Percentiles rank a stretch among this genome's conserved stretches.
phyloP scores from a whole-genome alignment of 208 protist genomes.

The Crithidia thermophila region DNA sequence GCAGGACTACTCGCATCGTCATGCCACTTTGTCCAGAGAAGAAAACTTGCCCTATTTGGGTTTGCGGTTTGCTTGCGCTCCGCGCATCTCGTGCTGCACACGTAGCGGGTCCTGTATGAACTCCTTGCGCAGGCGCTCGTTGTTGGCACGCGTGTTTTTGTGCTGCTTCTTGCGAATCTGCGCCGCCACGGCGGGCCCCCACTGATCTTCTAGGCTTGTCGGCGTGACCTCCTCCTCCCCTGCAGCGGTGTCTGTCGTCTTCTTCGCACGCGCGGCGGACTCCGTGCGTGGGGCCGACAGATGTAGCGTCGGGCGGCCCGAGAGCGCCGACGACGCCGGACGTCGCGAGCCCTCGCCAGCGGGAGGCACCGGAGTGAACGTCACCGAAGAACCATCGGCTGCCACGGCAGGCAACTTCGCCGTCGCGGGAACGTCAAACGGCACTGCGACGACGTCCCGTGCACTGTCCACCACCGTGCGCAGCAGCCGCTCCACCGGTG shows the following conservation, averaged over 20 bases:
- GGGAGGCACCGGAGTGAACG: conserved; percentile 4
- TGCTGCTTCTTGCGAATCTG: conserved; percentile 76
- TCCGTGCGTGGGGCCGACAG: conserved; percentile 2
- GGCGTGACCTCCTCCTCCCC: no score
- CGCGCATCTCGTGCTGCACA: conserved; percentile 48
- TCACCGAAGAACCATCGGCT: neutral
- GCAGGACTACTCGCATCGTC: no score
- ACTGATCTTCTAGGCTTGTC: conserved; percentile 36
- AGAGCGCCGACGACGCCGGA: no score
- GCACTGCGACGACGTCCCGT: conserved; percentile 13
- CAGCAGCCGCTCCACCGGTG: conserved; percentile 37
- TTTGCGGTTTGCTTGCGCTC: neutral
- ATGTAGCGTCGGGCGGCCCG: neutral
- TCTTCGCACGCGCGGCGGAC: neutral
- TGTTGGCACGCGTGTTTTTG: conserved; percentile 56
- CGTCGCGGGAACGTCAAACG: conserved; percentile 15
- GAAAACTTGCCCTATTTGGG: neutral
- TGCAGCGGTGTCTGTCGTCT: conserved; percentile 1
- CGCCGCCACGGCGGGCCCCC: conserved; percentile 57
- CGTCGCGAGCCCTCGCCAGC: neutral
- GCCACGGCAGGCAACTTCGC: neutral
- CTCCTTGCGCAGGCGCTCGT: conserved; percentile 60
- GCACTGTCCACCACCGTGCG: conserved; percentile 43
- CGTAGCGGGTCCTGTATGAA: conserved; percentile 74
- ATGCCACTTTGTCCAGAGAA: neutral